These are phyloP conservation scores for Barbarea vulgaris DNA, from an alignment of 345 rosid genomes.

Conservation along the genomic window DNA sequence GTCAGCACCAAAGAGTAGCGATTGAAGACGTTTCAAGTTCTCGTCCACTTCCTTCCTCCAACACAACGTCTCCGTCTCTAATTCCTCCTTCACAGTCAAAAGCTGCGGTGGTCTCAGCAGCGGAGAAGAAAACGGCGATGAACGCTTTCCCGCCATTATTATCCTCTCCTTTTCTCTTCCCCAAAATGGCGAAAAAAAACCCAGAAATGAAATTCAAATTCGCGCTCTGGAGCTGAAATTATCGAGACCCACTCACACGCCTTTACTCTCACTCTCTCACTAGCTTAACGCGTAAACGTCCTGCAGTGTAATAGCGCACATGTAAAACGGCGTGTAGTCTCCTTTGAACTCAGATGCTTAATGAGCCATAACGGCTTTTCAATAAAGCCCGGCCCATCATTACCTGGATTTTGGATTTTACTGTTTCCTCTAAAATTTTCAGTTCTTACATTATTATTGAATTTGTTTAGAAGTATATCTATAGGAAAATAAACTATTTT, in stretches of 20 bases:
- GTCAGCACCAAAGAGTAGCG: constrained; percentile 81
- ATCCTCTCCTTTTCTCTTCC: constrained; percentile 3
- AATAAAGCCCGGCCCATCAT: background rate
- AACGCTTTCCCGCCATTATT: constrained; percentile 60
- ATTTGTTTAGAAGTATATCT: background rate
- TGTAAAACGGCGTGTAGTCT: constrained; percentile 14
- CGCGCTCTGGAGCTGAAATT: background rate
- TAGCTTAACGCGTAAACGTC: background rate
- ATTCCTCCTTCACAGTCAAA: constrained; percentile 35
- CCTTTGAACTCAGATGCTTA: background rate
- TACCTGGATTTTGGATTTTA: background rate
- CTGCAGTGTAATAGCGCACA: background rate
- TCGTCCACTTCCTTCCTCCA: constrained; percentile 83
- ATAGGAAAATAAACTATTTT: background rate
- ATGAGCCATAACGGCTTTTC: background rate
- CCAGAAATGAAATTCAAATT: constrained; percentile 20
- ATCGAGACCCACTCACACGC: background rate
- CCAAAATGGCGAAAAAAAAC: constrained; percentile 19
- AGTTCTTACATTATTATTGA: background rate
- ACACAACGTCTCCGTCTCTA: constrained; percentile 36
- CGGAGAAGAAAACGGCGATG: constrained; percentile 43
- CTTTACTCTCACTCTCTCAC: constrained; percentile 7
- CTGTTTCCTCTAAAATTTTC: background rate
- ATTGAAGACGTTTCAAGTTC: constrained; percentile 84
- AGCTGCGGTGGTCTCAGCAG: constrained; percentile 35